Evolutionary conservation across 1,139 yeast species (phyloP).

Genomic region (Suhomyces anneliseae): DNA sequence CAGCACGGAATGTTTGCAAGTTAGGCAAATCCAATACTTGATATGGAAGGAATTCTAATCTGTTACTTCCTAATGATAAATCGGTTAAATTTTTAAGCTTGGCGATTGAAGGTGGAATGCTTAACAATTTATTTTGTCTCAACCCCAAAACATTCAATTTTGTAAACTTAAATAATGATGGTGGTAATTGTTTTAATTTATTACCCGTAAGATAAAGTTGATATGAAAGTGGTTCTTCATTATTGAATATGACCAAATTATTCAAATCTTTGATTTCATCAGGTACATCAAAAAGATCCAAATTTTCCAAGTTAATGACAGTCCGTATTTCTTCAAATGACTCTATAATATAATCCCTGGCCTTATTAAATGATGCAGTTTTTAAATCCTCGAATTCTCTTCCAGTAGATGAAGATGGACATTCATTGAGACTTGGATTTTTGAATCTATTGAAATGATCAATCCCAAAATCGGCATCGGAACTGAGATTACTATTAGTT

Average conservation of each 20-base stretch:
- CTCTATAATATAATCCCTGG: slow-evolving; percentile 35
- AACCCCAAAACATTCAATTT: slow-evolving; percentile 55
- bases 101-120: slow-evolving; percentile 54
- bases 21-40: slow-evolving; percentile 48
- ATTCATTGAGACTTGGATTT: slow-evolving; percentile 26
- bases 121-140: slow-evolving; percentile 49
- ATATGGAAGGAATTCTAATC: slow-evolving; percentile 52
- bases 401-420: slow-evolving; percentile 26
- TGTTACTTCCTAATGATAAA: slow-evolving; percentile 53
- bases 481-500: slow-evolving; percentile 23
- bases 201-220: slow-evolving; percentile 55
- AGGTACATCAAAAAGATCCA: slow-evolving; percentile 49
- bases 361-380: slow-evolving; percentile 17
- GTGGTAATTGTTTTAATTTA: slow-evolving; percentile 49
- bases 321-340: slow-evolving; percentile 43
- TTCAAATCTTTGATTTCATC: slow-evolving; percentile 55
- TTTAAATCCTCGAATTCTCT: slow-evolving; percentile 11
- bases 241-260: slow-evolving; percentile 42
- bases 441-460: slow-evolving; percentile 45
- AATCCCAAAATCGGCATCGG: slow-evolving; percentile 50
- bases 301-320: slow-evolving; percentile 41
- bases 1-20: slow-evolving; percentile 48
- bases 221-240: slow-evolving; percentile 33
- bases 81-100: slow-evolving; percentile 44
- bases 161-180: slow-evolving; percentile 47